A percentile compares a stretch with the other conserved stretches of the same genome.
Evolutionary conservation across 148 eudicot species (phyloP).

Genomic region (Fagopyrum tataricum): DNA sequence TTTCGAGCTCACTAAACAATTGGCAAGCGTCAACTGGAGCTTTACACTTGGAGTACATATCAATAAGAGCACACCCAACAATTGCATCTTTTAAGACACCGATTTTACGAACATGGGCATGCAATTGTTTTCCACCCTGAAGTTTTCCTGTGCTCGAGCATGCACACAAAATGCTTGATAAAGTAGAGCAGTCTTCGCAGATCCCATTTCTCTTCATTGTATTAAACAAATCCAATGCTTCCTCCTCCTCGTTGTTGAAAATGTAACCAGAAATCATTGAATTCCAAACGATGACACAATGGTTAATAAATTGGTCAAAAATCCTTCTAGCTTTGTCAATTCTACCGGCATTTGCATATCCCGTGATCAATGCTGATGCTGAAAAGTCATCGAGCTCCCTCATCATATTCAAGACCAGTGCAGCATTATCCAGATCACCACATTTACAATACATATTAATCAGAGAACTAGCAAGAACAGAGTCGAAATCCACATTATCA

Average conservation of each 20-base stretch:
- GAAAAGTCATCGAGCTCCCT: slow-evolving; percentile 57
- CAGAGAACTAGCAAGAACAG: slow-evolving; percentile 70
- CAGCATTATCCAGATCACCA: slow-evolving; percentile 57
- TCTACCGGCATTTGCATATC: slow-evolving; percentile 56
- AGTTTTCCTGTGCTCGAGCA: slow-evolving; percentile 40
- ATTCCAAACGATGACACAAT: slow-evolving; percentile 68
- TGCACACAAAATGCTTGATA: slow-evolving; percentile 53
- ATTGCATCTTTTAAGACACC: slow-evolving; percentile 46
- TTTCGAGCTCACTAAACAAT: slow-evolving; percentile 55
- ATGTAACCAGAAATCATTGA: slow-evolving; percentile 75
- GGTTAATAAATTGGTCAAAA: slow-evolving; percentile 29
- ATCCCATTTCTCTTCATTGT: slow-evolving; percentile 44
- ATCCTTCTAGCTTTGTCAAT: slow-evolving; percentile 58
- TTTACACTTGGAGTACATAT: slow-evolving; percentile 66
- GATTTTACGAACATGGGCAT: slow-evolving; percentile 42
- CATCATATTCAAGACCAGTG: slow-evolving; percentile 30
- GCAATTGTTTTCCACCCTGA: slow-evolving; percentile 52
- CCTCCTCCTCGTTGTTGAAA: slow-evolving; percentile 28
- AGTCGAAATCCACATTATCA: slow-evolving; percentile 50
- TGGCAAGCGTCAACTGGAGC: slow-evolving; percentile 51
- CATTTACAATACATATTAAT: slow-evolving; percentile 81
- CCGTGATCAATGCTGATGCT: slow-evolving; percentile 77
- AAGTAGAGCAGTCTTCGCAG: slow-evolving; percentile 51
- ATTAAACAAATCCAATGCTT: slow-evolving; percentile 42
- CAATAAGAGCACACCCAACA: slow-evolving; percentile 57